These are phyloP conservation scores for Globisporangium paroecandrum DNA, from an alignment of 352 stramenopile species.

Conservation along the genomic window DNA sequence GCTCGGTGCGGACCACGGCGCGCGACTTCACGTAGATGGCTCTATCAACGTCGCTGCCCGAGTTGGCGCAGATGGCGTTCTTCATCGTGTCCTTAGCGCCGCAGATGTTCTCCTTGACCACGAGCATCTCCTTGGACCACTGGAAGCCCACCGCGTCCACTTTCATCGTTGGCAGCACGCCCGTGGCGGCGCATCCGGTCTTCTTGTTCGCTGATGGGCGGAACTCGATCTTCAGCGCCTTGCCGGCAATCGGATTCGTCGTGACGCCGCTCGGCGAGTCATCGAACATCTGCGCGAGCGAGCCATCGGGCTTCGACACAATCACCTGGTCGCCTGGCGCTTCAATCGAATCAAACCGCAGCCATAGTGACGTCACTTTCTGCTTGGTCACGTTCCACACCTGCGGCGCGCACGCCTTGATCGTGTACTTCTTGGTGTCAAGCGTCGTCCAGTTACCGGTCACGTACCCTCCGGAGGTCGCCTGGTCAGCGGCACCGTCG, in stretches of 20 bases:
- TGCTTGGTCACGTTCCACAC: conserved; percentile 49
- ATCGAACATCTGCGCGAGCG: conserved; percentile 22
- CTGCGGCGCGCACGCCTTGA: conserved; percentile 37
- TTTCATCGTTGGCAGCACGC: conserved; percentile 22
- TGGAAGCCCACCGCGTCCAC: conserved; percentile 36
- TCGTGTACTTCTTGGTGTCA: conserved; percentile 31
- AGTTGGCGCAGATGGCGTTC: conserved; percentile 43
- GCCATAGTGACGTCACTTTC: conserved; percentile 35
- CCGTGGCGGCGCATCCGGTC: conserved; percentile 16
- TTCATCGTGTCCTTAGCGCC: conserved; percentile 54
- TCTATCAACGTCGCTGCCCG: conserved; percentile 26
- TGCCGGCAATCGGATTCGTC: conserved; percentile 31
- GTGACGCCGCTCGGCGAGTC: conserved; percentile 26
- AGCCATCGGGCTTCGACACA: conserved; percentile 33
- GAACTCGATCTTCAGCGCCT: conserved; percentile 40
- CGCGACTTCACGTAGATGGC: conserved; percentile 38
- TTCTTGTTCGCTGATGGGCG: conserved; percentile 23
- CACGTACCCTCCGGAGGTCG: conserved; percentile 33
- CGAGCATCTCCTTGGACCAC: conserved; percentile 29
- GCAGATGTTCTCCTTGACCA: conserved; percentile 48
- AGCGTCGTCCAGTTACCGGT: conserved; percentile 31
- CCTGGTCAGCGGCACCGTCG: conserved; percentile 10
- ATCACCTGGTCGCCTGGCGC: conserved; percentile 36
- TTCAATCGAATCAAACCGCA: conserved; percentile 34
- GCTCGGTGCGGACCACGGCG: conserved; percentile 49